Base-by-base conservation (phyloP, 2,329 filamentous ascomycete genomes). In the Penicillium brevicompactum region DNA sequence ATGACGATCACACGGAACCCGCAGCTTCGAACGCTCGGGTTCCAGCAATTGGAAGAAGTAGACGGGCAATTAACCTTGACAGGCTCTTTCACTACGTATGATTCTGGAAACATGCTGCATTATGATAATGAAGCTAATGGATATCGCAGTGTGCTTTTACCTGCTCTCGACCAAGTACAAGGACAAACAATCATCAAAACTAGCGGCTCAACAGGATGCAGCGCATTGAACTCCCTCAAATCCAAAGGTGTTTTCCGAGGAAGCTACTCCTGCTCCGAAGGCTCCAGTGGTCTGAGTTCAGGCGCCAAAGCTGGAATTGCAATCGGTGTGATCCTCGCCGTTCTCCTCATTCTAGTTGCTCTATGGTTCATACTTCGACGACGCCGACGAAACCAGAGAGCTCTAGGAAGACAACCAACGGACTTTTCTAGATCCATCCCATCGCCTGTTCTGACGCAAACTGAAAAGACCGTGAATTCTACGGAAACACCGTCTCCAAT, bases 281-380 rank as follows among this genome's bases (percentile, higher is more conserved):
- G 51, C 34, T 43, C 50, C 21, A 50, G 55, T 8, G 57, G 59
- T 22, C 57, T 72, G 3, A 62, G 58, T 46, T 49, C 63, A 34
- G 67, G 65, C 32, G 61, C 65, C 13, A 71, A 71, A 61, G 67
- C 60, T 1, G 70, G 68, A 3, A 70, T 73, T 13, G 68, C 68
- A 7, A 58, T 66, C 66, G 51, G 77, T 67, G 66, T 83, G 69
- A 60, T 74, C 67, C 46, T 78, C 67, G 44, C 78, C 64, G 45
- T 64, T 5, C 16, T 69, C 5, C 34, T 69, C 8, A 27, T 69
- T 5, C 2, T 65, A 1, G 14, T 61, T 0, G 2, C 57, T 5
- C 13, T 63, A 2, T 70, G 66, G 67, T 51, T 59, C 11, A 18
- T 59, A 3, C 37, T 65, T 18, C 55, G 59, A 16, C 55, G 52